Percentiles rank a stretch among this genome's conserved stretches.
Evolutionary conservation across 306 rosid genomes (phyloP).

Genomic region (Pyrus communis): DNA sequence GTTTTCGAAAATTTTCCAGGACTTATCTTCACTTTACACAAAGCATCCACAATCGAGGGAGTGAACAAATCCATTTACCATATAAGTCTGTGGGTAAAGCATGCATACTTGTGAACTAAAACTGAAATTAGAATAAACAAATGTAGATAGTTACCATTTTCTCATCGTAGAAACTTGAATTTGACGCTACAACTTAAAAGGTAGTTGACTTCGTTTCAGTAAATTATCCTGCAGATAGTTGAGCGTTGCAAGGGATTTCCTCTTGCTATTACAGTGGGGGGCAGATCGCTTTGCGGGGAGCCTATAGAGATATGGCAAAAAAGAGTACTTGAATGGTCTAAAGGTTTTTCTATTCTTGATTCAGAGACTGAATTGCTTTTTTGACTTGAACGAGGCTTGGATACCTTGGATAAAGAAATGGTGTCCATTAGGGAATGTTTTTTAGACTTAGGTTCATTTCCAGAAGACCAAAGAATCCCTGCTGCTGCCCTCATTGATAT

Average conservation of each 20-base stretch:
- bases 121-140: too few species aligned
- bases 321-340: too few species aligned
- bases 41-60: too few species aligned
- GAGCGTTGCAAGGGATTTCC: constrained; percentile 6
- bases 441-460: constrained; percentile 21
- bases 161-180: too few species aligned
- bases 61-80: too few species aligned
- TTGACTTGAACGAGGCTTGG: constrained; percentile 35
- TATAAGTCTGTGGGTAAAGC: neutral
- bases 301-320: neutral
- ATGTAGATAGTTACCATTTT: too few species aligned
- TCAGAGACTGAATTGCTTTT: neutral
- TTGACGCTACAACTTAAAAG: too few species aligned
- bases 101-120: too few species aligned
- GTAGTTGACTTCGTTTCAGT: too few species aligned
- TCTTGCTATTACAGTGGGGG: constrained; percentile 43
- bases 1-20: neutral
- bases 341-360: too few species aligned
- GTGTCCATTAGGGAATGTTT: constrained; percentile 38
- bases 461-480: constrained; percentile 53
- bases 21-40: neutral
- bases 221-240: too few species aligned
- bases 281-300: constrained; percentile 27
- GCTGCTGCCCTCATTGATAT: constrained; percentile 54
- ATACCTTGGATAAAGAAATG: constrained; percentile 8